Evolutionary conservation across 2,329 filamentous ascomycete species (phyloP).

Genomic region (Fusarium lyarnte): DNA sequence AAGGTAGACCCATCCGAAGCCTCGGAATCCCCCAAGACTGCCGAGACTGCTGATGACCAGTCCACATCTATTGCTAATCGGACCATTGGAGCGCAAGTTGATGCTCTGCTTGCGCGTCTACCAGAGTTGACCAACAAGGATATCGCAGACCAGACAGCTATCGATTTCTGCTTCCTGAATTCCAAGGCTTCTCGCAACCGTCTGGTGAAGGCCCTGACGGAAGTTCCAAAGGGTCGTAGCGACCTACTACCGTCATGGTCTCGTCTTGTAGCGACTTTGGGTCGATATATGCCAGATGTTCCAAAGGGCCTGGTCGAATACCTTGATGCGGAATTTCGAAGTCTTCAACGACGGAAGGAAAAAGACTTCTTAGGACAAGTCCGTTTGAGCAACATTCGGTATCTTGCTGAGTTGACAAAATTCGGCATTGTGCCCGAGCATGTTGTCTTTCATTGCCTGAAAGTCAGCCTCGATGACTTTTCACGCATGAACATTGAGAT

Average conservation of each 20-base stretch:
- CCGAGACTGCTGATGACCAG: conserved; percentile 75
- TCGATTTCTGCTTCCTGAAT: conserved; percentile 98
- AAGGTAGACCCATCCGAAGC: conserved; percentile 68
- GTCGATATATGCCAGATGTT: conserved; percentile 94
- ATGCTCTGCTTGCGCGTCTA: conserved; percentile 86
- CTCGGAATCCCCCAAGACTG: conserved; percentile 59
- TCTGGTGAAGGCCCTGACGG: conserved; percentile 89
- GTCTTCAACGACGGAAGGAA: conserved; percentile 93
- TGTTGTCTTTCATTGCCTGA: conserved; percentile 98
- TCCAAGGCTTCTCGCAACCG: conserved; percentile 97
- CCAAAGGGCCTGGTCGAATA: conserved; percentile 90
- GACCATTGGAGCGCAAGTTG: conserved; percentile 95
- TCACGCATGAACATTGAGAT: conserved; percentile 99
- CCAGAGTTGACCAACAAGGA: conserved; percentile 94
- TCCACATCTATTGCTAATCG: conserved; percentile 98
- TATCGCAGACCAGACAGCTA: conserved; percentile 87
- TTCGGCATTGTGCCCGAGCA: conserved; percentile 98
- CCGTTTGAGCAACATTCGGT: conserved; percentile 93
- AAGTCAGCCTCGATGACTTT: conserved; percentile 96
- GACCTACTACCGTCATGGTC: conserved; percentile 92
- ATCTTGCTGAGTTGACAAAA: conserved; percentile 95
- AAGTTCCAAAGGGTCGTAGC: conserved; percentile 92
- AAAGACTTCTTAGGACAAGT: conserved; percentile 98
- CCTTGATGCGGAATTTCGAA: conserved; percentile 95
- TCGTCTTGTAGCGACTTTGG: conserved; percentile 91